Evolutionary conservation across 805 yeast species (phyloP), one percentile per base, ranked within the genome.

Genomic region (Saccharomycopsis selenospora): DNA sequence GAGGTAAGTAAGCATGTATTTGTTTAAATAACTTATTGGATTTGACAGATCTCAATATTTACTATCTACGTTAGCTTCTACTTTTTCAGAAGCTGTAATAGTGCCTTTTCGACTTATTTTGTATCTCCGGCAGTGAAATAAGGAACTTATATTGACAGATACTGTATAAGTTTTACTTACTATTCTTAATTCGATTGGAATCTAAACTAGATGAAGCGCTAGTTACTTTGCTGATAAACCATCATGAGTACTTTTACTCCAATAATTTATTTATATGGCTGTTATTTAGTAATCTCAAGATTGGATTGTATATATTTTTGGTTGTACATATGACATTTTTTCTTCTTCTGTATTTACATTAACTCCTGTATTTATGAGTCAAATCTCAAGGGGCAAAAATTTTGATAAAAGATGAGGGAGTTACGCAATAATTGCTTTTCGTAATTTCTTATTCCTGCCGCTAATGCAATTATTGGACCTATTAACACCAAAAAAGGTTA

Each of bases 311-410:
- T 20, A 14, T 61, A 72, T 70, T 2, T 78, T 75, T 48, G 62
- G 75, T 2, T 66, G 63, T 1, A 55, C 74, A 3, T 77, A 72
- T 58, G 85, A 85, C 0, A 72, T 79, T 48, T 66, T 72, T 45
- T 69, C 80, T 3, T 78, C 82, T 3, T 71, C 82, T 0, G 73
- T 77, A 3, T 64, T 79, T 44, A 70, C 82, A 2, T 57, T 79
- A 41, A 72, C 79, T 13, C 83, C 84, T 2, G 79, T 75, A 2
- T 75, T 82, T 55, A 66, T 76, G 27, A 82, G 80, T 1, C 78
- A 75, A 44, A 75, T 79, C 30, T 75, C 82, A 17, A 71, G 72
- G 43, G 70, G 75, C 1, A 71, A 71, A 38, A 72, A 69, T 52
- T 76, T 76, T 58, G 82, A 81, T 6, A 71, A 72, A 55, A 67